Base-by-base conservation (phyloP, 139 green algal genomes). In the Ostreobium quekettii region DNA sequence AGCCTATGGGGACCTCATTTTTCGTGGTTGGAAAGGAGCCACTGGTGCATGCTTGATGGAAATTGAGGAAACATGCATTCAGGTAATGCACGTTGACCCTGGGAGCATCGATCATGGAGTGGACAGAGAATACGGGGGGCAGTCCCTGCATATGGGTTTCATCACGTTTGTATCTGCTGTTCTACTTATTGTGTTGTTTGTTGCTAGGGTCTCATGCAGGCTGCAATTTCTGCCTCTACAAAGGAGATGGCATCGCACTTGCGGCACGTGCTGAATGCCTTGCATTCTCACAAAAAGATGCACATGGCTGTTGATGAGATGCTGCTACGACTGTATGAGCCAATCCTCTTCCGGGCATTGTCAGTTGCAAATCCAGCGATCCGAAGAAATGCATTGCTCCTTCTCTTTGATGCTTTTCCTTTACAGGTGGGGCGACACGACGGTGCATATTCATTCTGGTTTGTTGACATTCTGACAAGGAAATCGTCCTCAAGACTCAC, bases 281-380 rank as follows among this genome's bases (percentile, higher is more conserved):
- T 93, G n/a, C 83, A 89, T 39, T 48, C 24, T 30, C 71, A 89
- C 36, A 91, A 86, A 73, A 42, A 70, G 15, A 36, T 56, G 32
- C 36, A 4, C 42, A 24, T 15, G 15, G 58, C 73, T 33, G 75
- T 92, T 22, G 85, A 90, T 56, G 72, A 74, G 28, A 67, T 89
- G 77, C 80, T 95, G 58, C 66, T 87, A 70, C 78, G 87, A n/a
- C 73, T 93, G 38, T 93, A 91, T 60, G 75, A 85, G 72, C 89
- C 89, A 0, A 83, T 95, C 71, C 72, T 95, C 28, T 92, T 92
- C 59, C 59, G 73, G 11, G 76, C 75, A 0, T 72, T 92, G 47
- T 71, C 74, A 1, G 87, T 82, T 0, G 79, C 86, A 48, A 95
- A 95, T 72, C 49, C 80, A 0, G 74, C 63, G 3, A 83, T 95